Base-by-base conservation (phyloP, 2,329 filamentous ascomycete species). In the Penicillium brasilianum region DNA sequence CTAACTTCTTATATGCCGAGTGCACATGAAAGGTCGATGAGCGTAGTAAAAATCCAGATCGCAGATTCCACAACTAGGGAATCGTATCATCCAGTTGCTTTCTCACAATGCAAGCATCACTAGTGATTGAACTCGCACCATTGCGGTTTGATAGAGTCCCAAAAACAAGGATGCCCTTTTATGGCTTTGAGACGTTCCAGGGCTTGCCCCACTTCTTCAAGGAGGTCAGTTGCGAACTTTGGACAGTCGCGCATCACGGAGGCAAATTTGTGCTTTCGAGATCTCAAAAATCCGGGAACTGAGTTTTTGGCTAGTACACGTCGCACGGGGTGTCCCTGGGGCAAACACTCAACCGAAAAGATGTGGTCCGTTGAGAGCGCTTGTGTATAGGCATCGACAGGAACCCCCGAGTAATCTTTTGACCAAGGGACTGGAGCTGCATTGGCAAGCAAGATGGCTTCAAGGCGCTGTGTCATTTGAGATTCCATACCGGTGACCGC, bases 161-260 rank as follows among this genome's bases (percentile, higher is more conserved):
- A 11, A 8, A 41, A 20, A 10, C 37, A 18, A 9, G 4, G 3
- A 9, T 0, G 1, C 9, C 37, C n/a, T 0, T 20, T 0, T 41
- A 20, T 18, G 3, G 2, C 1, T 44, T 14, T 14, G 4, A 22
- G 8, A 4, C 11, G 5, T 4, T 51, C n/a, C n/a, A 51, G n/a
- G 13, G 14, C 30, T 36, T 22, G 0, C 18, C n/a, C 18, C 0
- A 37, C 13, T 14, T 20, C 49, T 22, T 16, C n/a, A 10, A 50
- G 25, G 9, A 50, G 9, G 9, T 50, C 46, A 3, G 2, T n/a
- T 9, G n/a, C 10, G 9, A 51, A 37, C 2, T 22, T 36, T 13
- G 49, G 49, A 37, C 32, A 51, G 11, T 3, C 2, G 4, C 7
- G 3, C 3, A 22, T 3, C 30, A 13, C 30, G 9, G 16, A 7